Conservation (phyloP, 2,329 filamentous ascomycete genomes). For the Colletotrichum sp. region DNA sequence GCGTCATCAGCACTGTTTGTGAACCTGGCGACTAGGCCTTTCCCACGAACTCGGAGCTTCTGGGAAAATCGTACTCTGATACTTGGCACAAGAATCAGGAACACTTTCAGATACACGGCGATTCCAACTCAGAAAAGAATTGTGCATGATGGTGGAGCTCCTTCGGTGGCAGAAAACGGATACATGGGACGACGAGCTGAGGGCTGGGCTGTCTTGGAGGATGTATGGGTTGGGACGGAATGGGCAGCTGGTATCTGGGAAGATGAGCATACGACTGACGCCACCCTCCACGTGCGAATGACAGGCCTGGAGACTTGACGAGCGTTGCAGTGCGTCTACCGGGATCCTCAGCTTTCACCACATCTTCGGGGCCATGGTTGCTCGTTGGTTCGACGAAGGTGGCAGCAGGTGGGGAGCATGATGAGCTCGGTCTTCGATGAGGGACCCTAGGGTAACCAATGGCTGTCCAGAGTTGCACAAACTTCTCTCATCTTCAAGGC, state of each 20-base stretch:
- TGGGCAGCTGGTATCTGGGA: neutral
- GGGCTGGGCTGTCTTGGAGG: neutral
- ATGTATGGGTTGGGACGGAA: neutral
- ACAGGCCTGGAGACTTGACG: neutral
- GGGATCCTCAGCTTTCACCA: neutral
- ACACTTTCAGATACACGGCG: neutral
- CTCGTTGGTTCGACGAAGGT: neutral
- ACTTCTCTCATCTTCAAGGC: neutral
- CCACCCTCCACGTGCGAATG: neutral
- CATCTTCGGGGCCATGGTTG: neutral
- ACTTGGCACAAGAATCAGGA: neutral
- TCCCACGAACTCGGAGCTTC: rapidly evolving
- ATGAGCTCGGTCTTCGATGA: neutral
- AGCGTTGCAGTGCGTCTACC: neutral
- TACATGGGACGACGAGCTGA: neutral
- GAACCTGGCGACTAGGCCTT: neutral
- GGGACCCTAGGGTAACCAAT: neutral
- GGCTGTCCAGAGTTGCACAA: neutral
- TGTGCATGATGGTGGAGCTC: neutral
- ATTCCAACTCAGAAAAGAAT: neutral
- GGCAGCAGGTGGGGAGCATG: neutral
- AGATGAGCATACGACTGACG: neutral
- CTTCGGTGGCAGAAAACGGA: neutral
- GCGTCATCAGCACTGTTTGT: rapidly evolving
- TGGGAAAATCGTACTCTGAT: neutral